Evolutionary conservation across 306 rosid species (phyloP), one percentile per base, ranked within the genome.

Genomic region (Styphnolobium japonicum): DNA sequence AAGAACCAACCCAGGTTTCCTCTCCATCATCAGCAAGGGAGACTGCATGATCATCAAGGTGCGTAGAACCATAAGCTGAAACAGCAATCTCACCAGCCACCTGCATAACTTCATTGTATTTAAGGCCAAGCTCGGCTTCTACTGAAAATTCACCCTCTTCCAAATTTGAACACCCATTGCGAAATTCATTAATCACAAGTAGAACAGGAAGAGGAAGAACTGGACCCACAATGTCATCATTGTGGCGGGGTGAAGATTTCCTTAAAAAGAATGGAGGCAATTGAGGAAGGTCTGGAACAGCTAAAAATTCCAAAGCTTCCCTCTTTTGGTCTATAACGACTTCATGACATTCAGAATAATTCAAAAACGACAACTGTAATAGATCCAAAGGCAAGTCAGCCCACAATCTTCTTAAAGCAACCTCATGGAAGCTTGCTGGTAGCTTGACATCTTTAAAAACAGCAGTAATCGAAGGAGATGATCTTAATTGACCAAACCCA

Each of bases 181-280:
- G 71, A 78, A 73, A 74, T 79, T 90, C 93, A 67, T 90, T 85
- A 73, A 92, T 76, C 21, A 72, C 72, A 15, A 85, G 86, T 53
- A 90, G 79, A 77, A 85, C 45, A 64, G 94, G 92, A 61, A 92
- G 87, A 62, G 94, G 97, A 81, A 88, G 86, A 61, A 86, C 76
- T 51, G 97, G 97, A 86, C 97, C 94, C 21, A 90, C 89, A 37
- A 90, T 80, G 70, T 58, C 85, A 49, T 86, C 86, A 71, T 79
- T 86, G 81, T 83, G 63, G 81, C 86, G 86, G 60, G 53, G 60
- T 21, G 85, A 84, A 10, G 91, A 81, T 71, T 83, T 83, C 79
- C 97, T 86, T 80, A 83, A 71, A 75, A 89, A 70, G 80, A 92
- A 90, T 37, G 95, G 95, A 68, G 97, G 92, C 87, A 92, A 49